Evolutionary conservation across 768 basidiomycete species (phyloP).

Genomic region (Naganishia vaughanmartiniae): DNA sequence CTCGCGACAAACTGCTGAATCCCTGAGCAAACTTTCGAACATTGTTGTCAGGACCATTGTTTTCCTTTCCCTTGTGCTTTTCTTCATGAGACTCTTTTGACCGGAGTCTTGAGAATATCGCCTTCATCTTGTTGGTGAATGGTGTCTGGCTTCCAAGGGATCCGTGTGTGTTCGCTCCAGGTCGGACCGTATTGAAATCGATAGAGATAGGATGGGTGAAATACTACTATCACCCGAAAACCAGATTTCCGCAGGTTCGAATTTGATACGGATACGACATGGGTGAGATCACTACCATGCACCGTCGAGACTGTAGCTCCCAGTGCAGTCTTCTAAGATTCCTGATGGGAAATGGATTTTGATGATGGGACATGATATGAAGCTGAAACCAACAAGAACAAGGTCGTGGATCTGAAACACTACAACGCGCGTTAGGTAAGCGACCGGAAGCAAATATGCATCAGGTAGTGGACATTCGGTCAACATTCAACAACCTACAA

Average conservation of each 20-base stretch:
- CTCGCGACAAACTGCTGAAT: constrained; percentile 8
- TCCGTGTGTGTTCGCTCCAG: too few species aligned
- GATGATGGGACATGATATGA: background rate
- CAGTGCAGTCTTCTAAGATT: background rate
- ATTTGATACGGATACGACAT: too few species aligned
- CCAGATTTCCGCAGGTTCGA: too few species aligned
- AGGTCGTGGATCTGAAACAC: background rate
- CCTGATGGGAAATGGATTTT: background rate
- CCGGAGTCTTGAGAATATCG: constrained; percentile 18
- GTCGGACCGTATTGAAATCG: too few species aligned
- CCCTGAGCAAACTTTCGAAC: background rate
- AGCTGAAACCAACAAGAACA: background rate
- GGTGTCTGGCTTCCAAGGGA: background rate
- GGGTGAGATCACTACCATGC: too few species aligned
- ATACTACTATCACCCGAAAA: too few species aligned
- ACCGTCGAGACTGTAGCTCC: too few species aligned
- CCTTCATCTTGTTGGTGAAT: constrained; percentile 6
- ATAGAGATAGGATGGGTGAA: too few species aligned
- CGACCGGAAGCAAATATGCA: constrained; percentile 22
- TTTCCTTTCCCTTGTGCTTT: background rate
- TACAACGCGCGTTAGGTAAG: constrained; percentile 33
- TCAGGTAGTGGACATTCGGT: background rate
- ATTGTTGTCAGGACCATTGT: background rate
- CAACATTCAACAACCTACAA: background rate
- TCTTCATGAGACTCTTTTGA: constrained; percentile 16